These are phyloP conservation scores for Penicillium lividum DNA, from an alignment of 495 filamentous ascomycete species.

Conservation along the genomic window DNA sequence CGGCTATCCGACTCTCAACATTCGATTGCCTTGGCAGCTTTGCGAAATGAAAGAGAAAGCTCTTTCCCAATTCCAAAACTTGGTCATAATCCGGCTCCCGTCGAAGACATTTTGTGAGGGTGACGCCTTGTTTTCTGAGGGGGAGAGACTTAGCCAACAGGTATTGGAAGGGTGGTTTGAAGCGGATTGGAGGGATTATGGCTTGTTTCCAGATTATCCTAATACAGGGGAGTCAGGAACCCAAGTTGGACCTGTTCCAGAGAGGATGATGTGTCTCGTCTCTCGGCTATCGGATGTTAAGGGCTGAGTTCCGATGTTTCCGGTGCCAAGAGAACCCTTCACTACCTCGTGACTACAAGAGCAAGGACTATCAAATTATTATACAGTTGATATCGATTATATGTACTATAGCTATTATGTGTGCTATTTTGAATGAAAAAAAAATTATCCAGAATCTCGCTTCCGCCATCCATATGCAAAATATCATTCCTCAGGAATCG, in stretches of 20 bases:
- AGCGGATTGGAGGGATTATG: no score
- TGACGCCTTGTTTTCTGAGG: constrained; percentile 38
- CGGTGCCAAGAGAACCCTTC: background rate
- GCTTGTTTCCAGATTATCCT: background rate
- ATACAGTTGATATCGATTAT: background rate
- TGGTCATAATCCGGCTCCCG: constrained; percentile 48
- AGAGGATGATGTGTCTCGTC: background rate
- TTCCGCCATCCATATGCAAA: background rate
- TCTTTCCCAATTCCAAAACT: constrained; percentile 41
- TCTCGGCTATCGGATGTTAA: background rate
- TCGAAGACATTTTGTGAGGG: constrained; percentile 46
- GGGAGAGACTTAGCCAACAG: constrained; percentile 45
- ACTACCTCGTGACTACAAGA: background rate
- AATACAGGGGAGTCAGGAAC: no score
- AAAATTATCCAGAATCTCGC: background rate
- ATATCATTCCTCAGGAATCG: constrained; percentile 54
- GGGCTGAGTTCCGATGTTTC: background rate
- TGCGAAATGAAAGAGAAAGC: constrained; percentile 35
- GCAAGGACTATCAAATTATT: background rate
- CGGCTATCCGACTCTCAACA: background rate
- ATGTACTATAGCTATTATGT: constrained; percentile 1
- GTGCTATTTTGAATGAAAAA: background rate
- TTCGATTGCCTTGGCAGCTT: constrained; percentile 17
- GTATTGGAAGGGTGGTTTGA: constrained; percentile 43
- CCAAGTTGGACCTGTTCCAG: background rate